Percentiles rank a stretch among this genome's conserved stretches.
Evolutionary conservation across 2,329 filamentous ascomycete species (phyloP).

Genomic region (Colletotrichum shisoi): DNA sequence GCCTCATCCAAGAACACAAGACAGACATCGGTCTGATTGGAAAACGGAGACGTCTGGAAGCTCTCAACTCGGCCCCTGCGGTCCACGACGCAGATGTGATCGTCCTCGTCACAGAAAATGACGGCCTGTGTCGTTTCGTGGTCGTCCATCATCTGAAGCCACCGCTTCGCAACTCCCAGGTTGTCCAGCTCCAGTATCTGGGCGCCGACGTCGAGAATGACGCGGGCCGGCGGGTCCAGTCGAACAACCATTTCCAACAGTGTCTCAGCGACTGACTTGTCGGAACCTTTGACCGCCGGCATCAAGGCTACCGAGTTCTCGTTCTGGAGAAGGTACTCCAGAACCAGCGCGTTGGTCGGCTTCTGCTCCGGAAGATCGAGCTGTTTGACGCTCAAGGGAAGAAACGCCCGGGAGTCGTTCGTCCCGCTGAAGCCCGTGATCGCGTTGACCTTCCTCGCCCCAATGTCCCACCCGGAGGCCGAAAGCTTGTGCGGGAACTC

Average conservation of each 20-base stretch:
- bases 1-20: constrained; percentile 74
- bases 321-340: constrained; percentile 63
- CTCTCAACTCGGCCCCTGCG: constrained; percentile 55
- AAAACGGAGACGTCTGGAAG: constrained; percentile 67
- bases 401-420: constrained; percentile 65
- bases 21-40: constrained; percentile 63
- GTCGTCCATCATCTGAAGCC: constrained; percentile 54
- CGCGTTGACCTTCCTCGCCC: constrained; percentile 53
- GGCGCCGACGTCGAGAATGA: constrained; percentile 76
- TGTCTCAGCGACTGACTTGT: constrained; percentile 48
- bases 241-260: constrained; percentile 57
- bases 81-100: constrained; percentile 64
- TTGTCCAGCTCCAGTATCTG: constrained; percentile 72
- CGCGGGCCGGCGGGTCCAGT: constrained; percentile 55
- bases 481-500: constrained; percentile 71
- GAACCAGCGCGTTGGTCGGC: constrained; percentile 73
- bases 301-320: constrained; percentile 58
- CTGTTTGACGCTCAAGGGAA: constrained; percentile 66
- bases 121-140: constrained; percentile 51
- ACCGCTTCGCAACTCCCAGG: constrained; percentile 58
- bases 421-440: constrained; percentile 76
- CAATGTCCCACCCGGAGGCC: constrained; percentile 73
- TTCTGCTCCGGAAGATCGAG: constrained; percentile 61
- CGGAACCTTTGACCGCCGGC: constrained; percentile 21
- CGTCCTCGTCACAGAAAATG: constrained; percentile 65